A percentile compares a stretch with the other conserved stretches of the same genome.
phyloP scores from a whole-genome alignment of 768 basidiomycete species.

The Boletus pseudopeckii region DNA sequence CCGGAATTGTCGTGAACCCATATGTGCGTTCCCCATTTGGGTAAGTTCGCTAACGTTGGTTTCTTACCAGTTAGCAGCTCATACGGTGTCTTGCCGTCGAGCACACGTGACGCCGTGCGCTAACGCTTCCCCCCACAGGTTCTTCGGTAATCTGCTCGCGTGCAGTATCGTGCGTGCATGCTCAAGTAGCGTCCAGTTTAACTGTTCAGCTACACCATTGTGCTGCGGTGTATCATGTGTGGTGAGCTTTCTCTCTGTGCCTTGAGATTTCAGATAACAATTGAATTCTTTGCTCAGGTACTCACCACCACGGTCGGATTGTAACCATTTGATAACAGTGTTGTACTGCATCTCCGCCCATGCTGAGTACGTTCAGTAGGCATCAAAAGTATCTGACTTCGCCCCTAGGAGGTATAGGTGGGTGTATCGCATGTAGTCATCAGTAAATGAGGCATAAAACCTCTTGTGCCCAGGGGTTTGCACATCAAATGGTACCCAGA shows the following conservation, averaged over 20 bases:
- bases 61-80: not conserved
- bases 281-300: not conserved
- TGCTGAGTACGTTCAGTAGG: not conserved
- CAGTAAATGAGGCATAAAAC: not conserved
- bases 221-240: not conserved
- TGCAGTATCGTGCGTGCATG: too few relatives aligned
- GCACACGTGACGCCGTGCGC: not conserved
- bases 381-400: not conserved
- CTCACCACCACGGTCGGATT: not conserved
- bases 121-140: not conserved
- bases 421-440: not conserved
- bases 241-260: not conserved
- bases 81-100: not conserved
- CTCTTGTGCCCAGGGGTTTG: too few relatives aligned
- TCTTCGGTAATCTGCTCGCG: not conserved
- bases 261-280: not conserved
- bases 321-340: not conserved
- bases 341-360: not conserved
- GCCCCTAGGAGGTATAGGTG: not conserved
- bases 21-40: not conserved
- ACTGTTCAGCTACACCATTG: too few relatives aligned
- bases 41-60: not conserved
- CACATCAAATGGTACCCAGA: too few relatives aligned
- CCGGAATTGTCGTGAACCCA: not conserved
- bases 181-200: too few relatives aligned